These are phyloP conservation scores for Metschnikowia continentalis DNA, from an alignment of 805 yeast species.

Conservation along the genomic window DNA sequence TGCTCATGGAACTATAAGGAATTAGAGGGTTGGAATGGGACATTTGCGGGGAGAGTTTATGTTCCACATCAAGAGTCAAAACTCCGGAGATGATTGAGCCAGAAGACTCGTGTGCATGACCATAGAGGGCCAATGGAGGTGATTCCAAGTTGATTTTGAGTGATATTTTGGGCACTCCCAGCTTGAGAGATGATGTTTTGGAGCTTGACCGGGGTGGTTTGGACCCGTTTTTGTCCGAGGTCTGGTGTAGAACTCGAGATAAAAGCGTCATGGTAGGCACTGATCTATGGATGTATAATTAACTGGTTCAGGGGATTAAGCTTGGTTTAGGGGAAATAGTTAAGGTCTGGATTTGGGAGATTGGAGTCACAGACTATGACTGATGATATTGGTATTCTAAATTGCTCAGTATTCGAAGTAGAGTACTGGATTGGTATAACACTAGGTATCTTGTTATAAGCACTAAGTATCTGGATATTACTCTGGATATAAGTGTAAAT, in stretches of 20 bases:
- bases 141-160: constrained; percentile 70
- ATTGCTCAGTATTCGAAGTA: no score
- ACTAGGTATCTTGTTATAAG: no score
- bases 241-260: constrained; percentile 21
- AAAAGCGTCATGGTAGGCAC: constrained; percentile 18
- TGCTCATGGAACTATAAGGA: constrained; percentile 5
- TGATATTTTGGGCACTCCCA: constrained; percentile 30
- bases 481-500: no score
- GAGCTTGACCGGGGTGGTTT: not conserved
- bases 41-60: not conserved
- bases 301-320: no score
- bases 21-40: constrained; percentile 3
- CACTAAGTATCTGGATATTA: no score
- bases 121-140: constrained; percentile 87
- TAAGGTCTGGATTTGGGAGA: no score
- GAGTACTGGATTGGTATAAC: no score
- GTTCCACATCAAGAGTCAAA: constrained; percentile 43
- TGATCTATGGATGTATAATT: not conserved
- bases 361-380: no score
- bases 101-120: constrained; percentile 68
- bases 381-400: no score
- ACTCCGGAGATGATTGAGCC: constrained; percentile 87
- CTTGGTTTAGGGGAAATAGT: no score
- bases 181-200: not conserved
- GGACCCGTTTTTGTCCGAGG: constrained; percentile 12